Conservation (phyloP, 495 filamentous ascomycete species). For the Penicillium maclennaniae region DNA sequence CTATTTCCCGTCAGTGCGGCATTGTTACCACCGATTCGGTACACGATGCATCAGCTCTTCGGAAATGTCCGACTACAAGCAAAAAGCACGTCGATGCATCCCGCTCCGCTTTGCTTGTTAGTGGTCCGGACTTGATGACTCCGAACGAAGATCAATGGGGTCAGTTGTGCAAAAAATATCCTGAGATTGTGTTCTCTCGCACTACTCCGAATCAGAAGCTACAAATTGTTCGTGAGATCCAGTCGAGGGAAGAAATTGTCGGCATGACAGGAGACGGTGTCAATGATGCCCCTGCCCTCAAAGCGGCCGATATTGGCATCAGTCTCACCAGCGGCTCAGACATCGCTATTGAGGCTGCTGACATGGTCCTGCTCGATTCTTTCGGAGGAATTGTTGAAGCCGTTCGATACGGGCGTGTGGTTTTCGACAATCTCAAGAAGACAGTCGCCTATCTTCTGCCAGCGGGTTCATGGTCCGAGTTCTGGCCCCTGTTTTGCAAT, state of each 20-base stretch:
- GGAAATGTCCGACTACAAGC: neutral
- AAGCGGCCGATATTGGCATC: slow-evolving; percentile 27
- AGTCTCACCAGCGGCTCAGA: slow-evolving; percentile 39
- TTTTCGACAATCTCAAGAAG: slow-evolving; percentile 56
- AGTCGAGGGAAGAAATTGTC: slow-evolving; percentile 43
- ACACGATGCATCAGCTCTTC: slow-evolving; percentile 11
- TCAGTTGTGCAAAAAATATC: slow-evolving; percentile 48
- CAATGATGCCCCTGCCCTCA: slow-evolving; percentile 56
- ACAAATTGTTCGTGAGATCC: slow-evolving; percentile 66
- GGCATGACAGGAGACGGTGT: slow-evolving; percentile 58
- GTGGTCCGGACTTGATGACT: slow-evolving; percentile 56
- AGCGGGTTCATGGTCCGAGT: slow-evolving; percentile 63
- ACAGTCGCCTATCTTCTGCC: slow-evolving; percentile 55
- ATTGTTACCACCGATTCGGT: slow-evolving; percentile 46
- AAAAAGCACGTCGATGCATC: too few relatives aligned
- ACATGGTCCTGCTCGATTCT: slow-evolving; percentile 65
- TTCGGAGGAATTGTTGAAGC: slow-evolving; percentile 67
- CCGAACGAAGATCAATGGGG: slow-evolving; percentile 58
- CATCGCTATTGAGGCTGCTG: slow-evolving; percentile 67
- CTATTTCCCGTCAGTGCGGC: slow-evolving; percentile 60
- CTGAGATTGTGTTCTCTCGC: slow-evolving; percentile 65
- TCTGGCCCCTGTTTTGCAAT: slow-evolving; percentile 66
- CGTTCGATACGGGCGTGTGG: slow-evolving; percentile 48
- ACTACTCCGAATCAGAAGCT: slow-evolving; percentile 74
- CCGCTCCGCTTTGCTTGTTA: slow-evolving; percentile 43